Percentiles rank a stretch among this genome's conserved stretches.
phyloP scores from a whole-genome alignment of 345 rosid genomes.

The Toxicodendron radicans region DNA sequence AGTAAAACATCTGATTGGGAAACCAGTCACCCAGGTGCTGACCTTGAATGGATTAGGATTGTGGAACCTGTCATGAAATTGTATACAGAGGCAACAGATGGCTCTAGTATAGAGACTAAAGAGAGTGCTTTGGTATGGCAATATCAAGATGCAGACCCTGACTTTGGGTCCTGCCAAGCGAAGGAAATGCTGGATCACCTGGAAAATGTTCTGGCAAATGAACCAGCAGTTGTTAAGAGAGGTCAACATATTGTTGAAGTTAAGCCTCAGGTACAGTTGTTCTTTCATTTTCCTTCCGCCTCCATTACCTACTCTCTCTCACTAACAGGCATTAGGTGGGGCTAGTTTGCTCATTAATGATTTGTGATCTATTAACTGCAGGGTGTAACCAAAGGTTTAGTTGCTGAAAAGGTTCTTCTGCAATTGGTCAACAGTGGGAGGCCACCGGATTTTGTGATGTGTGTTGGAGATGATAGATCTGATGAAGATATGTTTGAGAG shows the following conservation, averaged over 20 bases:
- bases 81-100: constrained; percentile 85
- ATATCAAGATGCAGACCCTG: constrained; percentile 94
- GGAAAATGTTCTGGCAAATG: constrained; percentile 81
- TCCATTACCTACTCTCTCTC: neutral
- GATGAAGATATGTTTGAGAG: constrained; percentile 95
- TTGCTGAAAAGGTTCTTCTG: constrained; percentile 62
- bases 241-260: constrained; percentile 93
- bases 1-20: constrained; percentile 66
- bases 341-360: neutral
- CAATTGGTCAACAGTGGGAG: constrained; percentile 49
- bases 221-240: constrained; percentile 80
- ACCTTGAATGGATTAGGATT: constrained; percentile 72
- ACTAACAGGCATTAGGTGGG: neutral
- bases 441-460: constrained; percentile 80
- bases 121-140: constrained; percentile 94
- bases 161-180: constrained; percentile 90
- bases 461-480: constrained; percentile 88
- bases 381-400: constrained; percentile 89
- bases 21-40: constrained; percentile 48
- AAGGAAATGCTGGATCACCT: constrained; percentile 83
- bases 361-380: constrained; percentile 25
- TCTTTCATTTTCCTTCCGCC: neutral
- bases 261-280: constrained; percentile 69
- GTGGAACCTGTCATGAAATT: constrained; percentile 83
- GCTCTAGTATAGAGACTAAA: constrained; percentile 74